Percentiles rank a stretch among this genome's conserved stretches.
phyloP scores from a whole-genome alignment of 1,139 yeast genomes.

The Candida sanyaensis region DNA sequence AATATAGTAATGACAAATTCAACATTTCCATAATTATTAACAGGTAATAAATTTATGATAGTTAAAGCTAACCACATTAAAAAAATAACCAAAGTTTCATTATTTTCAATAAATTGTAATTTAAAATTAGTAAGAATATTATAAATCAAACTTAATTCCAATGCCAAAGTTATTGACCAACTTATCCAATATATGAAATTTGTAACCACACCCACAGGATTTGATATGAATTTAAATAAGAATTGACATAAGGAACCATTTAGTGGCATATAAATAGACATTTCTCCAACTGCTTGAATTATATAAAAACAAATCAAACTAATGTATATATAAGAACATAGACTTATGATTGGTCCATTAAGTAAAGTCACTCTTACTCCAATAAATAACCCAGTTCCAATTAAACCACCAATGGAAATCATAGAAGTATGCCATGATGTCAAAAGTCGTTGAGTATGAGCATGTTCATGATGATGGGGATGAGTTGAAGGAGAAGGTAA shows the following conservation, averaged over 20 bases:
- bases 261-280: slow-evolving; percentile 22
- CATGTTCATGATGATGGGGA: slow-evolving; percentile 3
- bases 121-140: slow-evolving; percentile 9
- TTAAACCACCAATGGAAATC: slow-evolving; percentile 29
- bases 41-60: slow-evolving; percentile 22
- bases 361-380: slow-evolving; percentile 19
- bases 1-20: slow-evolving; percentile 22
- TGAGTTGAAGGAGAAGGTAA: background rate
- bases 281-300: slow-evolving; percentile 22
- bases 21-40: slow-evolving; percentile 24
- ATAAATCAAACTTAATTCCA: slow-evolving; percentile 23
- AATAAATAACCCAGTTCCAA: slow-evolving; percentile 31
- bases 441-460: slow-evolving; percentile 16
- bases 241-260: slow-evolving; percentile 25
- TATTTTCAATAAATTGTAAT: slow-evolving; percentile 17
- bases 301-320: slow-evolving; percentile 19
- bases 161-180: slow-evolving; percentile 28
- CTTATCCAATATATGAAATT: slow-evolving; percentile 27
- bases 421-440: slow-evolving; percentile 22
- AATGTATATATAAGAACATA: slow-evolving; percentile 20
- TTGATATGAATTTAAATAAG: slow-evolving; percentile 20
- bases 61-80: slow-evolving; percentile 19
- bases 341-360: slow-evolving; percentile 23
- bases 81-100: slow-evolving; percentile 13
- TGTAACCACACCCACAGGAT: slow-evolving; percentile 21